Evolutionary conservation across 2,329 filamentous ascomycete genomes (phyloP).

Genomic region (Geoglossum cookeanum): DNA sequence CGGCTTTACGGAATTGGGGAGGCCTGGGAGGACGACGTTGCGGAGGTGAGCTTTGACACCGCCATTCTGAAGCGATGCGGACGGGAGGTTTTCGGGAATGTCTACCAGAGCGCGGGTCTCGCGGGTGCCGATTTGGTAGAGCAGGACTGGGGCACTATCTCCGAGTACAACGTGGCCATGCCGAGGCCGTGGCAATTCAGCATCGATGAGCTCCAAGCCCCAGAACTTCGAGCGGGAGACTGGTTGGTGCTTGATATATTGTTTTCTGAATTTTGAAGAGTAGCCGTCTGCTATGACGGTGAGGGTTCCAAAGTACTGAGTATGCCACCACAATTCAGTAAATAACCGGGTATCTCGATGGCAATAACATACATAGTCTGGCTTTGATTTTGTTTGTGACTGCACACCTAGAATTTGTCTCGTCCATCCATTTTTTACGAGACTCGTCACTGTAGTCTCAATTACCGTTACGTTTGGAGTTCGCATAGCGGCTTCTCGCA

Average conservation of each 20-base stretch:
- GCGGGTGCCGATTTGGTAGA: slow-evolving; percentile 93
- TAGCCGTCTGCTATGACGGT: slow-evolving; percentile 90
- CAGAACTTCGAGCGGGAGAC: slow-evolving; percentile 75
- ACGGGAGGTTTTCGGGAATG: slow-evolving; percentile 57
- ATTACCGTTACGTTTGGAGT: slow-evolving; percentile 77
- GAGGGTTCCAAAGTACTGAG: slow-evolving; percentile 65
- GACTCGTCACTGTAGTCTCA: slow-evolving; percentile 66
- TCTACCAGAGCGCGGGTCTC: slow-evolving; percentile 86
- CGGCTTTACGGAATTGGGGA: slow-evolving; percentile 54
- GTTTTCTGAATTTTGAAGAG: slow-evolving; percentile 73
- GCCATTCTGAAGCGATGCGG: slow-evolving; percentile 53
- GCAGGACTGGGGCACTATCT: slow-evolving; percentile 56
- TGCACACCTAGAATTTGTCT: slow-evolving; percentile 69
- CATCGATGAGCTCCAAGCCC: slow-evolving; percentile 81
- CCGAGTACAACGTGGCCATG: slow-evolving; percentile 82
- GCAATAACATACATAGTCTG: slow-evolving; percentile 31
- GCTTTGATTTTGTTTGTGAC: slow-evolving; percentile 42
- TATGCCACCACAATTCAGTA: neutral
- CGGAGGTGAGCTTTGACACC: slow-evolving; percentile 72
- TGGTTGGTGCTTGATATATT: slow-evolving; percentile 47
- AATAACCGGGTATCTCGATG: neutral
- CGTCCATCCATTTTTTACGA: slow-evolving; percentile 50
- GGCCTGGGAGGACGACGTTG: slow-evolving; percentile 57
- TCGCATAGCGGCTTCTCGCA: slow-evolving; percentile 53
- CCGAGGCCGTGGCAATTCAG: slow-evolving; percentile 50